Conservation (phyloP, 495 filamentous ascomycete species). For the Polyplosphaeria fusca region DNA sequence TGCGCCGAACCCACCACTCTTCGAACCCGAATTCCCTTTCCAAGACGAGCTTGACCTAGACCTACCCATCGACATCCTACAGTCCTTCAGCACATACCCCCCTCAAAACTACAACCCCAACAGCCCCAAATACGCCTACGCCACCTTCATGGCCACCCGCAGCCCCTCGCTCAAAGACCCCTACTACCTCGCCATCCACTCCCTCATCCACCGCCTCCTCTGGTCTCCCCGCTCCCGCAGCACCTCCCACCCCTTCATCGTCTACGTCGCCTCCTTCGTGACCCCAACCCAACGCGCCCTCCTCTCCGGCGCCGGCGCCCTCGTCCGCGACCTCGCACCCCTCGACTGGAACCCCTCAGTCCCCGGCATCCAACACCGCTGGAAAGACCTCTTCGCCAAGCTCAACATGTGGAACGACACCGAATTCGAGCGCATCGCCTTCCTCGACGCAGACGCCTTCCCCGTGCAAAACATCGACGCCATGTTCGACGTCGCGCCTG, state of each 20-base stretch:
- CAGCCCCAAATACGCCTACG: background rate
- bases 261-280: constrained; percentile 12
- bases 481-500: constrained; percentile 2
- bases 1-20: background rate
- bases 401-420: constrained; percentile 15
- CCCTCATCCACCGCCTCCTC: constrained; percentile 13
- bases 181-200: constrained; percentile 10
- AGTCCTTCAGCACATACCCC: background rate
- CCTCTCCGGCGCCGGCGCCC: constrained; percentile 8
- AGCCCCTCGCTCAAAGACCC: constrained; percentile 14
- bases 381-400: constrained; percentile 16
- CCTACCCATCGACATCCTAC: background rate
- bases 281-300: constrained; percentile 7
- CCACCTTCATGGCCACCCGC: constrained; percentile 12
- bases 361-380: constrained; percentile 7
- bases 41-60: constrained; percentile 6
- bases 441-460: constrained; percentile 15
- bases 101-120: constrained; percentile 10
- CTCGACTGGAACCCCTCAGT: constrained; percentile 14
- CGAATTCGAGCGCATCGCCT: constrained; percentile 4
- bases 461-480: constrained; percentile 7
- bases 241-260: constrained; percentile 9
- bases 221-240: constrained; percentile 12
- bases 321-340: constrained; percentile 7
- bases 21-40: constrained; percentile 13